Evolutionary conservation across 257 asterid genomes (phyloP).

Genomic region (Verbascum thapsus): DNA sequence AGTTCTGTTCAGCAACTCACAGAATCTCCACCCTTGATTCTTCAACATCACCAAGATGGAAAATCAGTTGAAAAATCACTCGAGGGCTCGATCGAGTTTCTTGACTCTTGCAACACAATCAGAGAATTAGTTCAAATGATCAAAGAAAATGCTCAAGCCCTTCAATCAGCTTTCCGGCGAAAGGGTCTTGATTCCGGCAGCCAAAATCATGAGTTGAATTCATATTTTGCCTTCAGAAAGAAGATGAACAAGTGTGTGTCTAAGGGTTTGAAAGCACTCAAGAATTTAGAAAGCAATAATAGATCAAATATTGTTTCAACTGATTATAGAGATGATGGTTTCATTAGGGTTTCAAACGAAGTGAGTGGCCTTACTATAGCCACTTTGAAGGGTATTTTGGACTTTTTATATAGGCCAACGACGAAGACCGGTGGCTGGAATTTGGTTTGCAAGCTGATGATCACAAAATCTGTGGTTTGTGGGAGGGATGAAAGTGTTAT

Average conservation of each 20-base stretch:
- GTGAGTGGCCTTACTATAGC: constrained; percentile 19
- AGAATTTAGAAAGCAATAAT: constrained; percentile 44
- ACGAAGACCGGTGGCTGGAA: constrained; percentile 34
- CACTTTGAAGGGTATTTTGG: constrained; percentile 31
- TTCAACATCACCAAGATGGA: constrained; percentile 37
- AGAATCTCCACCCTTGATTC: constrained; percentile 24
- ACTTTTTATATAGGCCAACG: constrained; percentile 32
- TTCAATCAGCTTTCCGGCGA: constrained; percentile 70
- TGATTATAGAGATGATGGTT: background rate
- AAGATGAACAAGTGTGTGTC: constrained; percentile 50
- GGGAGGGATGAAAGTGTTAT: constrained; percentile 3
- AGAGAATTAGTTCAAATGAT: constrained; percentile 43
- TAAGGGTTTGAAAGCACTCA: constrained; percentile 50
- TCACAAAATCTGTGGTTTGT: constrained; percentile 27
- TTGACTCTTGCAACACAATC: constrained; percentile 61
- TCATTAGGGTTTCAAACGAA: constrained; percentile 22
- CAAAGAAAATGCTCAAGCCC: constrained; percentile 46
- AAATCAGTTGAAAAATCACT: constrained; percentile 42
- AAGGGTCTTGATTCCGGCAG: constrained; percentile 49
- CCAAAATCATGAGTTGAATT: constrained; percentile 34
- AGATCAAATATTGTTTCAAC: background rate
- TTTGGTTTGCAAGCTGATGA: constrained; percentile 41
- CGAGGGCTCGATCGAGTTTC: constrained; percentile 49
- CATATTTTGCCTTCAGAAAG: constrained; percentile 46
- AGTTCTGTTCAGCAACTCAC: constrained; percentile 39